Base-by-base conservation (phyloP, 768 basidiomycete species). In the Mycena kentingensis region DNA sequence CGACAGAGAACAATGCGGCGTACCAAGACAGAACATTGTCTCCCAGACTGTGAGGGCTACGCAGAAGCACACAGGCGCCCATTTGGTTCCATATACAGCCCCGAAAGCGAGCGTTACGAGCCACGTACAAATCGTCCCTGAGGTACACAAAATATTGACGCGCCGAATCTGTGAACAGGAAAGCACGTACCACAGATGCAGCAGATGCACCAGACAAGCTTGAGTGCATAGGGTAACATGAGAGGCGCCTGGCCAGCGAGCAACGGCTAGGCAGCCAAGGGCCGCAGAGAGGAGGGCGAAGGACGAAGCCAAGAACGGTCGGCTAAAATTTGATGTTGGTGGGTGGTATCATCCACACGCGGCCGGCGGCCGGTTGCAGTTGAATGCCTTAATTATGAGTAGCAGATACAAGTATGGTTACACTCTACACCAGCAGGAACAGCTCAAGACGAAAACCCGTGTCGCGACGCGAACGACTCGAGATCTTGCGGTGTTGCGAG, bases 401-500 rank as follows among this genome's bases (percentile, higher is more conserved):
- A n/a, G n/a, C n/a, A n/a, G n/a, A n/a, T n/a, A n/a, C n/a, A n/a
- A n/a, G n/a, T n/a, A n/a, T n/a, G n/a, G n/a, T n/a, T n/a, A n/a
- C n/a, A n/a, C n/a, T n/a, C n/a, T n/a, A n/a, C n/a, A n/a, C n/a
- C n/a, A n/a, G n/a, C n/a, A n/a, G n/a, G n/a, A n/a, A n/a, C n/a
- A n/a, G n/a, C n/a, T 37, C 37, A 50, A 3, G 8, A 52, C 67
- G 55, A 68, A 42, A 71, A 67, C 18, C 81, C 82, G 42, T 81
- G 73, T 31, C 82, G 73, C 24, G 73, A 68, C 35, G 81, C 79
- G 59, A 84, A 83, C 41, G 72, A 79, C 64, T 90, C 82, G 18
- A 93, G 71, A 64, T 93, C 91, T 25, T 91, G 84, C 16, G 73
- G 64, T 18, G 91, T 93, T 1, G 87, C 90, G 0, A 93, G 83